Evolutionary conservation across 1,284 basidiomycete species (phyloP), one percentile per base, ranked within the genome.

Genomic region (Cutaneotrichosporon spelunceum): DNA sequence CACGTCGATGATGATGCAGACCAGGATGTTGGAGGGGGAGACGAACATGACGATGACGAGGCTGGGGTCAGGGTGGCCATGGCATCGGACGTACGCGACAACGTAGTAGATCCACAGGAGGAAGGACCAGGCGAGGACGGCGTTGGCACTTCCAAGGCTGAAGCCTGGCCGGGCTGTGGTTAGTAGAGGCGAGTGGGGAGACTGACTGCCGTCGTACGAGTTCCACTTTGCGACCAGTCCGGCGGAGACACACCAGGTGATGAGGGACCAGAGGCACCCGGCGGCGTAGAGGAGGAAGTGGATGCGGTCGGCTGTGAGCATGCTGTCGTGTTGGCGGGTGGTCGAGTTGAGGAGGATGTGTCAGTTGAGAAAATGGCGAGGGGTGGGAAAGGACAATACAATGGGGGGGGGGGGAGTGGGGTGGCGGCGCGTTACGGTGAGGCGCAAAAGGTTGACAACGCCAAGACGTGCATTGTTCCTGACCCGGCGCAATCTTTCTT

Each of bases 101-200:
- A 62, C n/a, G 29, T 70, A 68, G 64, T 72, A 76, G 27, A 74
- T 6, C 52, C 69, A 53, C 29, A 63, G 54, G 21, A 75, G 36
- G 7, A 72, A 52, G 21, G 68, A 67, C 44, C 68, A 66, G 0
- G 74, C 74, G 50, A 76, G 66, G 27, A 72, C 54, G 13, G 72
- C 74, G 39, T 70, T 73, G 34, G 63, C 72, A 24, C 64, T 61
- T 53, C 52, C 29, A 29, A 56, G 48, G 47, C 16, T 45, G 50
- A 34, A 50, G 45, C 26, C 33, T 1, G 2, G 3, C 6, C 26
- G 23, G 23, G 58, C 50, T 23, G n/a, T 6, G 1, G 56, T 53
- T 7, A 54, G 56, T 39, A 8, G 39, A 7, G 39, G 5, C 8
- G 19, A 13, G 9, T 23, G 5, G 21, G 7, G 23, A 14, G 23